Evolutionary conservation across 306 rosid species (phyloP).

Genomic region (Trifolium repens): DNA sequence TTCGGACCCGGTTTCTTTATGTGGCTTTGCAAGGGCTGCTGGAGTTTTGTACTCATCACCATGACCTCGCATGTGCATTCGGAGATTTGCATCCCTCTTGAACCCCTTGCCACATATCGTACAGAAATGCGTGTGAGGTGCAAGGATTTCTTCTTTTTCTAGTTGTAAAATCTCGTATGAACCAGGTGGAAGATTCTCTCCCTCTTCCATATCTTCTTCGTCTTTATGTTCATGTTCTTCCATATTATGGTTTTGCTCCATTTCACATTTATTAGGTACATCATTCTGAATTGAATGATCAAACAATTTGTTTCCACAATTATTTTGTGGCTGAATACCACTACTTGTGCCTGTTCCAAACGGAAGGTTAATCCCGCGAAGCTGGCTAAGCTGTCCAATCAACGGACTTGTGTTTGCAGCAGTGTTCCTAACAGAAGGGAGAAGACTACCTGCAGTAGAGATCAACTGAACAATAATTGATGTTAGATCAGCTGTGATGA

Average conservation of each 20-base stretch:
- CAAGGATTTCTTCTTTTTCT: slow-evolving; percentile 97
- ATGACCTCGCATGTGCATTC: slow-evolving; percentile 99
- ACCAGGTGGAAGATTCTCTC: slow-evolving; percentile 92
- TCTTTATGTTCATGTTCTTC: slow-evolving; percentile 91
- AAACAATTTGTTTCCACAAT: slow-evolving; percentile 50
- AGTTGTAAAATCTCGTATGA: slow-evolving; percentile 90
- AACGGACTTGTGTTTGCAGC: slow-evolving; percentile 51
- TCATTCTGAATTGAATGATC: slow-evolving; percentile 60
- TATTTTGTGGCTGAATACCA: slow-evolving; percentile 49
- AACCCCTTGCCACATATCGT: slow-evolving; percentile 97
- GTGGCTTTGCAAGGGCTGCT: slow-evolving; percentile 97
- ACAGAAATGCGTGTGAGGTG: slow-evolving; percentile 98
- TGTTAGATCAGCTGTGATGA: slow-evolving; percentile 87
- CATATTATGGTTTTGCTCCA: slow-evolving; percentile 56
- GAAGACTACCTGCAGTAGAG: slow-evolving; percentile 93
- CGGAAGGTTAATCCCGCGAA: slow-evolving; percentile 52
- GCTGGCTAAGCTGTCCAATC: slow-evolving; percentile 59
- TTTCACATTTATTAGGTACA: slow-evolving; percentile 47
- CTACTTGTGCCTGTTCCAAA: slow-evolving; percentile 48
- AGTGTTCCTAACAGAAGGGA: slow-evolving; percentile 74
- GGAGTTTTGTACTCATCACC: slow-evolving; percentile 97
- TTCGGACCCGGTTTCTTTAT: slow-evolving; percentile 69
- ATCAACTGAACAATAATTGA: slow-evolving; percentile 88
- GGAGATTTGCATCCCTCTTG: slow-evolving; percentile 96
- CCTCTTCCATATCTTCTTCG: slow-evolving; percentile 89